Evolutionary conservation across 2,329 filamentous ascomycete genomes (phyloP).

Genomic region (Chalaropsis ovoidea): DNA sequence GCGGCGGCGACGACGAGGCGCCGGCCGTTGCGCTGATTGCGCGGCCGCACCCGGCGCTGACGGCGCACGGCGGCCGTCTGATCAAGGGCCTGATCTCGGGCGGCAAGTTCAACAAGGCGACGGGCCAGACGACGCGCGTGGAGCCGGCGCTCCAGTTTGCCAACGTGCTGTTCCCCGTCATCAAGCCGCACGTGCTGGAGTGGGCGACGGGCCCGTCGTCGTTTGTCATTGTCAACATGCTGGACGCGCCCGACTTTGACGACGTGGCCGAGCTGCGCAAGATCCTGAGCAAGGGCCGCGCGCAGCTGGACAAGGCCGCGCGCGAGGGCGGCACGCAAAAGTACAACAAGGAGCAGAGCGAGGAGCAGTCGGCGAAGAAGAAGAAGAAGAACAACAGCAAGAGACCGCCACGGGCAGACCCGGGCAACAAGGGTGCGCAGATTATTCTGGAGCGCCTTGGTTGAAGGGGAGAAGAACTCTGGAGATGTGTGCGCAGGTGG

Average conservation of each 20-base stretch:
- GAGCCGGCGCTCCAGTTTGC: conserved; percentile 74
- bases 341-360: conserved; percentile 42
- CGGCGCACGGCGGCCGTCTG: conserved; percentile 63
- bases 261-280: conserved; percentile 57
- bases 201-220: conserved; percentile 84
- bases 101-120: conserved; percentile 68
- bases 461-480: conserved; percentile 1
- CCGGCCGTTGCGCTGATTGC: conserved; percentile 28
- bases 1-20: conserved; percentile 36
- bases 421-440: conserved; percentile 53
- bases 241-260: conserved; percentile 64
- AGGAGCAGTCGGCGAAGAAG: conserved; percentile 36
- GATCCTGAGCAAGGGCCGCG: conserved; percentile 62
- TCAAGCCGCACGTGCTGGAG: conserved; percentile 60
- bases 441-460: conserved; percentile 50
- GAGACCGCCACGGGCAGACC: conserved; percentile 27
- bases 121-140: conserved; percentile 59
- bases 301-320: conserved; percentile 58
- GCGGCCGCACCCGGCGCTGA: conserved; percentile 49
- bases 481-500: neutral
- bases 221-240: conserved; percentile 72
- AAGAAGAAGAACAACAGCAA: conserved; percentile 40
- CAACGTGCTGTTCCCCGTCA: conserved; percentile 67
- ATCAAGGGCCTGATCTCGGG: conserved; percentile 85
- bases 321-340: conserved; percentile 47